phyloP scores from a whole-genome alignment of 768 basidiomycete species.

The Fomitopsis serialis region DNA sequence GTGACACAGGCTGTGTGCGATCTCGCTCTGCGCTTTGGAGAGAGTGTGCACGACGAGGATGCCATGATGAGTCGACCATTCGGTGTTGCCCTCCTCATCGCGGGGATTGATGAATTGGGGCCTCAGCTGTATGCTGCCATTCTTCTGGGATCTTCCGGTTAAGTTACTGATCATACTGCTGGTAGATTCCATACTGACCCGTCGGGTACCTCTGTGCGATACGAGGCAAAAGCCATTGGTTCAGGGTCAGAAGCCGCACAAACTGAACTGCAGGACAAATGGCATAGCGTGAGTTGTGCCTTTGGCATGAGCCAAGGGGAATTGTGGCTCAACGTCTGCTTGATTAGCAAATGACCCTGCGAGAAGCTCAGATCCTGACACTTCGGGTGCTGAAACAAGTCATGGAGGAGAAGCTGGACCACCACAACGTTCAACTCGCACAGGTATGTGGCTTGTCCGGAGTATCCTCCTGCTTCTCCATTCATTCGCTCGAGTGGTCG shows the following conservation, averaged over 20 bases:
- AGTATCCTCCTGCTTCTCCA: not conserved
- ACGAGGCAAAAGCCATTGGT: slow-evolving; percentile 97
- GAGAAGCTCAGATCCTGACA: slow-evolving; percentile 83
- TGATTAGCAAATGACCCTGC: slow-evolving; percentile 82
- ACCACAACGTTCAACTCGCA: slow-evolving; percentile 96
- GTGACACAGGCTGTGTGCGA: slow-evolving; percentile 98
- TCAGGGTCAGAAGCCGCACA: slow-evolving; percentile 98
- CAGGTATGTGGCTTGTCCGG: slow-evolving; percentile 50
- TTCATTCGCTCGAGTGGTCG: not conserved
- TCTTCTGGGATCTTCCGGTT: not conserved
- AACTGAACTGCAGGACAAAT: slow-evolving; percentile 94
- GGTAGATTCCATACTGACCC: slow-evolving; percentile 95
- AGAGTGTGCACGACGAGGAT: slow-evolving; percentile 98
- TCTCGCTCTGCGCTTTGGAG: slow-evolving; percentile 93
- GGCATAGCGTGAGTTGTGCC: slow-evolving; percentile 68
- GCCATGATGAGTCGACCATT: slow-evolving; percentile 99
- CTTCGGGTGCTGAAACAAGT: slow-evolving; percentile 95
- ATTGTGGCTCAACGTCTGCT: not conserved
- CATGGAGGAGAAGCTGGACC: slow-evolving; percentile 99
- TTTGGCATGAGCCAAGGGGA: not conserved
- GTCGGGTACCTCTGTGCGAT: slow-evolving; percentile 94
- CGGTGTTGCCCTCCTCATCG: slow-evolving; percentile 95
- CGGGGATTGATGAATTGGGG: slow-evolving; percentile 93
- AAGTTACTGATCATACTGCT: not conserved
- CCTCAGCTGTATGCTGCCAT: slow-evolving; percentile 77